Conservation (phyloP, 805 yeast species). For the Hanseniaspora singularis region DNA sequence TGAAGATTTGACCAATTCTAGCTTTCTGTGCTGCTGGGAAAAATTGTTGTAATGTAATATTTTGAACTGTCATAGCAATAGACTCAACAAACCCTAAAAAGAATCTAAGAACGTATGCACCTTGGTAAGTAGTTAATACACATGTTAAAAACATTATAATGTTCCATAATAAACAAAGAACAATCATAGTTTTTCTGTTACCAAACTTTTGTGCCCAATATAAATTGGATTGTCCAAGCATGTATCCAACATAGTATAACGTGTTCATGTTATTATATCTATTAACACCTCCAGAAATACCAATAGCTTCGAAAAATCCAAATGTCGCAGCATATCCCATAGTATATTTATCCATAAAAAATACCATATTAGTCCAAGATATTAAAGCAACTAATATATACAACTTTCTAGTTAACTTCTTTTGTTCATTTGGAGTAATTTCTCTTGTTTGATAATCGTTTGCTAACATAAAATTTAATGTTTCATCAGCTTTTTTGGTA, state of each 20-base stretch:
- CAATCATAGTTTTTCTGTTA: slow-evolving; percentile 8
- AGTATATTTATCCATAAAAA: slow-evolving; percentile 15
- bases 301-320: slow-evolving; percentile 14
- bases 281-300: slow-evolving; percentile 2
- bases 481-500: slow-evolving; percentile 7
- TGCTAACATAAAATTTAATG: slow-evolving; percentile 15
- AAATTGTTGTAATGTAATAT: slow-evolving; percentile 33
- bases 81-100: slow-evolving; percentile 37
- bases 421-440: slow-evolving; percentile 3
- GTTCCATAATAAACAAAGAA: slow-evolving; percentile 8
- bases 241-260: slow-evolving; percentile 14
- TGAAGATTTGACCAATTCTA: slow-evolving; percentile 34
- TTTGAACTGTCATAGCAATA: slow-evolving; percentile 32
- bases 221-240: slow-evolving; percentile 12
- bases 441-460: background rate
- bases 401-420: slow-evolving; percentile 12
- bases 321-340: slow-evolving; percentile 13
- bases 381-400: slow-evolving; percentile 8
- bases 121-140: slow-evolving; percentile 8
- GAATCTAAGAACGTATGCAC: slow-evolving; percentile 30
- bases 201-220: slow-evolving; percentile 9
- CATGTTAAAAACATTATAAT: slow-evolving; percentile 8
- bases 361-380: slow-evolving; percentile 9
- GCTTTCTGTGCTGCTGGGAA: slow-evolving; percentile 32
- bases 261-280: slow-evolving; percentile 13